phyloP scores from a whole-genome alignment of 306 rosid genomes.

The barrel medic (Medicago truncatula) region DNA sequence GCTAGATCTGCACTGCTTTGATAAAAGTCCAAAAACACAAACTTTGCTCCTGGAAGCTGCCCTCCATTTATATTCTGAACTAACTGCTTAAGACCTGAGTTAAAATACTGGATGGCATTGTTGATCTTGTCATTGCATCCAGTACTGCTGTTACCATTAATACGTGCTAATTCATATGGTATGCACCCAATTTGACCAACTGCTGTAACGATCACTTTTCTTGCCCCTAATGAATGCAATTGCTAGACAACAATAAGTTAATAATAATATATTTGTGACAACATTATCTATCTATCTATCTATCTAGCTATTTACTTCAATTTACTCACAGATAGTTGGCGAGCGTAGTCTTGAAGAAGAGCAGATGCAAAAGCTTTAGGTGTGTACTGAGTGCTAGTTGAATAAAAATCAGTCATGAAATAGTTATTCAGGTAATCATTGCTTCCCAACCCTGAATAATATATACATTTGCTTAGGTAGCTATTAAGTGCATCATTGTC shows the following conservation, averaged over 20 bases:
- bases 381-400: constrained; percentile 63
- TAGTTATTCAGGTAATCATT: constrained; percentile 93
- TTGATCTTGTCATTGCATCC: constrained; percentile 85
- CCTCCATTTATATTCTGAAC: constrained; percentile 74
- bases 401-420: constrained; percentile 81
- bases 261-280: too few relatives aligned
- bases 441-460: constrained; percentile 89
- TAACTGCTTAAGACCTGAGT: constrained; percentile 66
- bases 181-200: constrained; percentile 94
- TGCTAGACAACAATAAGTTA: constrained; percentile 59
- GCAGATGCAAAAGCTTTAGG: constrained; percentile 58
- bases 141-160: constrained; percentile 54
- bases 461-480: constrained; percentile 70
- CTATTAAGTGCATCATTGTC: constrained; percentile 56
- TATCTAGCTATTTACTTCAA: too few relatives aligned
- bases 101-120: constrained; percentile 66
- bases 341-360: constrained; percentile 74
- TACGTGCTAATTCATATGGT: constrained; percentile 82
- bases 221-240: constrained; percentile 77
- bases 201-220: constrained; percentile 79
- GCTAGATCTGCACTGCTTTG: constrained; percentile 63
- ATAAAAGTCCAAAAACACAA: constrained; percentile 76
- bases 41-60: constrained; percentile 76
- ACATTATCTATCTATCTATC: too few relatives aligned
- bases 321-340: constrained; percentile 63